Evolutionary conservation across 2,329 filamentous ascomycete species (phyloP), one percentile per base, ranked within the genome.

Genomic region (Bimuria novae-zelandiae): DNA sequence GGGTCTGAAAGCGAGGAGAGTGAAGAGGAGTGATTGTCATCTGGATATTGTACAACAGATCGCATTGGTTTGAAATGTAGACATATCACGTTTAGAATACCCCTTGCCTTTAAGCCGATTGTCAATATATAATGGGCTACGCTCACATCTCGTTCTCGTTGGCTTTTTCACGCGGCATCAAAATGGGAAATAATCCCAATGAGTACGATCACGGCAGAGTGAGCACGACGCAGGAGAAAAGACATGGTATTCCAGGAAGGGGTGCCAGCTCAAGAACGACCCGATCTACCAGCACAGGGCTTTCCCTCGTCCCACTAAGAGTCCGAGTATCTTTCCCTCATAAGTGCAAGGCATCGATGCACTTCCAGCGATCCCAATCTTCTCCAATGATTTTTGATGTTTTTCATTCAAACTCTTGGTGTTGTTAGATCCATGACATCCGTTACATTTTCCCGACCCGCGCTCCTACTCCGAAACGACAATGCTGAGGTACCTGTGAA

Each of bases 261-360:
- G 87, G 88, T 84, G 88, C 92, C 90, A 87, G 81, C 55, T 93
- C 75, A 95, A 93, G 90, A 90, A 85, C 85, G 88, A 87, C 89
- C 87, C 84, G 83, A 68, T 84, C 84, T 30, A 82, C 84, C 81
- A 86, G 82, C 86, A 94, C 92, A 97, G 92, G 93, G 93, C 93
- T 92, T 97, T 97, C 93, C 92, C 92, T 91, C 88, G 79, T 74
- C 67, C 46, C 50, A 49, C 52, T 44, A 61, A 56, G 66, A 76
- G 74, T 74, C 75, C 78, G 84, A 91, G 88, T 96, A 92, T 97
- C 93, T 97, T 97, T 97, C 93, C 93, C 92, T 97, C 92, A 89
- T 97, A 83, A 97, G 92, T 88, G 86, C 88, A 81, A 78, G 82
- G 66, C 68, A 67, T 68, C 64, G 68, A 72, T 70, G 61, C 63